Evolutionary conservation across 129 eudicot genomes (phyloP).

Genomic region (Smallanthus sonchifolius): DNA sequence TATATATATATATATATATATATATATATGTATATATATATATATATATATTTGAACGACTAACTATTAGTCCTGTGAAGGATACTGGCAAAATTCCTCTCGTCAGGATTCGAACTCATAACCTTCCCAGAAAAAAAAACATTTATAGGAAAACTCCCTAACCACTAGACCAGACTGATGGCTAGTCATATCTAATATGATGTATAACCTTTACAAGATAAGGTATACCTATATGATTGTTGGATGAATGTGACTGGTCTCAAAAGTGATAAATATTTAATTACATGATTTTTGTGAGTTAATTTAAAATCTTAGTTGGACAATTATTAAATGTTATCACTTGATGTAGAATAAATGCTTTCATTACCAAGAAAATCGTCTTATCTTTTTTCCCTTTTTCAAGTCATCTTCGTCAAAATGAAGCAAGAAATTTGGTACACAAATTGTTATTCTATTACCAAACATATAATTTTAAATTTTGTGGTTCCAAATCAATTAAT

Average conservation of each 20-base stretch:
- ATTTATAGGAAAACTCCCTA: no score
- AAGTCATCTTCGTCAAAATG: conserved; percentile 5
- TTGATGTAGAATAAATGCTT: conserved; percentile 24
- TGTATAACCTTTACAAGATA: background rate
- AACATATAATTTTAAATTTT: background rate
- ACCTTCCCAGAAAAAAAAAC: no score
- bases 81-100: no score
- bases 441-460: conserved; percentile 5
- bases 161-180: no score
- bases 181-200: no score
- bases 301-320: conserved; percentile 10
- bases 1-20: no score
- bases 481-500: conserved; percentile 15
- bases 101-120: no score
- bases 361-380: conserved; percentile 8
- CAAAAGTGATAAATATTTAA: background rate
- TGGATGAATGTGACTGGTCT: background rate
- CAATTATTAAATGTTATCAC: conserved; percentile 6
- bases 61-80: no score
- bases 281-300: conserved; percentile 13
- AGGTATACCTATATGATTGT: background rate
- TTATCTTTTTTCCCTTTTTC: conserved; percentile 12
- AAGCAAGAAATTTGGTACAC: conserved; percentile 28
- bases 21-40: no score
- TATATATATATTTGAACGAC: no score